These are phyloP conservation scores for Sclerotinia sclerotiorum DNA, from an alignment of 2,329 filamentous ascomycete species.

Conservation along the genomic window DNA sequence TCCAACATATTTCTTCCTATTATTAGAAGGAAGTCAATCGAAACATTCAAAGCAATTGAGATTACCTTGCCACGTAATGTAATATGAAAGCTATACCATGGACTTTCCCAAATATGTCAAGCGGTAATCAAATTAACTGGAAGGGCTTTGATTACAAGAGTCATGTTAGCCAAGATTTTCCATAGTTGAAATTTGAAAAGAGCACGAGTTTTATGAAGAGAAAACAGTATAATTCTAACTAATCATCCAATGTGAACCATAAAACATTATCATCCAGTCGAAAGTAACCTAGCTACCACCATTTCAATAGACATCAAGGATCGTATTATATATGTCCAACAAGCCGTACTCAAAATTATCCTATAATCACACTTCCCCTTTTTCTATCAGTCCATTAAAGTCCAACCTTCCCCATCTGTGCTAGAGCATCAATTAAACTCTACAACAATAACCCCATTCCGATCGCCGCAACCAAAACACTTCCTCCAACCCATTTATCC, in stretches of 20 bases:
- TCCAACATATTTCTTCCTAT: no score
- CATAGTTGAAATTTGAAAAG: no score
- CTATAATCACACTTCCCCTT: background rate
- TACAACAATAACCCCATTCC: background rate
- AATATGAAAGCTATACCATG: no score
- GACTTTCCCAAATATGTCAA: no score
- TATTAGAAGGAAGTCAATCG: no score
- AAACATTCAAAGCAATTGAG: no score
- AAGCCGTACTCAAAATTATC: background rate
- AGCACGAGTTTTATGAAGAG: background rate
- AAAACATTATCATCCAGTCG: slow-evolving; percentile 3
- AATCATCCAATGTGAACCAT: background rate
- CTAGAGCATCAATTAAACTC: no score
- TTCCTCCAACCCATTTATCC: background rate
- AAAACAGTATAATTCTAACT: background rate
- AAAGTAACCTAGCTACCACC: background rate
- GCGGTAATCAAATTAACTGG: no score
- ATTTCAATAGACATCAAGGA: background rate
- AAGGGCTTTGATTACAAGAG: no score
- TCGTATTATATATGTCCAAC: background rate
- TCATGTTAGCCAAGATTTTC: no score
- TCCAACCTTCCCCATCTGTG: background rate
- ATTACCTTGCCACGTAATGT: no score
- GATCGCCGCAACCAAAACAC: slow-evolving; percentile 3
- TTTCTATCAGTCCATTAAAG: background rate